Conservation (phyloP, 129 eudicot genomes). For the Chrysanthemum lavandulifolium region DNA sequence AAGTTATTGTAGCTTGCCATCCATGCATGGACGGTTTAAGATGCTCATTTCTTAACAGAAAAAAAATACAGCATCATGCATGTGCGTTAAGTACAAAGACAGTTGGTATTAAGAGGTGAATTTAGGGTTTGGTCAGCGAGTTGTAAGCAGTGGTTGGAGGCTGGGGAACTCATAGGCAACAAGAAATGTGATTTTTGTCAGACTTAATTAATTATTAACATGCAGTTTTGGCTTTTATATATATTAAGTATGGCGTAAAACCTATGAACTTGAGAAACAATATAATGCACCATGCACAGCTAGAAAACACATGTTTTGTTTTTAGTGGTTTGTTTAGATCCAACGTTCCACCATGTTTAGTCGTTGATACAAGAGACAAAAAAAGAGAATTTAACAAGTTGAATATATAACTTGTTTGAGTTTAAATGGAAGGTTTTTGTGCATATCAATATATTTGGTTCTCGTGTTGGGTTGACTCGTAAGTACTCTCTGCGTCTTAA, state of each 20-base stretch:
- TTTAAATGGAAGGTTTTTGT: no score
- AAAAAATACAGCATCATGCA: neutral
- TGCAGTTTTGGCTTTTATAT: neutral
- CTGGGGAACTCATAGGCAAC: conserved; percentile 6
- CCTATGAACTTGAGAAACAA: neutral
- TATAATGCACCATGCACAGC: neutral
- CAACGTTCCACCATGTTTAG: neutral
- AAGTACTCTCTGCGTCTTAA: no score
- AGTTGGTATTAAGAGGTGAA: neutral
- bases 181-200: neutral
- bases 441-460: no score
- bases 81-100: neutral
- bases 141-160: conserved; percentile 24
- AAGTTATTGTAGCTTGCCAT: no score
- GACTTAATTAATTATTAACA: neutral
- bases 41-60: no score
- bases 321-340: neutral
- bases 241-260: neutral
- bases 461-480: no score
- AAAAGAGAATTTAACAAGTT: no score
- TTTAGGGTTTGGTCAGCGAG: conserved; percentile 15
- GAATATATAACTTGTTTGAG: no score
- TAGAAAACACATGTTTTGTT: neutral
- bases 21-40: no score
- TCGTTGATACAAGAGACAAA: neutral